Percentiles rank a stretch among this genome's conserved stretches.
Evolutionary conservation across 1,284 basidiomycete species (phyloP).

Genomic region (Malassezia globosa): DNA sequence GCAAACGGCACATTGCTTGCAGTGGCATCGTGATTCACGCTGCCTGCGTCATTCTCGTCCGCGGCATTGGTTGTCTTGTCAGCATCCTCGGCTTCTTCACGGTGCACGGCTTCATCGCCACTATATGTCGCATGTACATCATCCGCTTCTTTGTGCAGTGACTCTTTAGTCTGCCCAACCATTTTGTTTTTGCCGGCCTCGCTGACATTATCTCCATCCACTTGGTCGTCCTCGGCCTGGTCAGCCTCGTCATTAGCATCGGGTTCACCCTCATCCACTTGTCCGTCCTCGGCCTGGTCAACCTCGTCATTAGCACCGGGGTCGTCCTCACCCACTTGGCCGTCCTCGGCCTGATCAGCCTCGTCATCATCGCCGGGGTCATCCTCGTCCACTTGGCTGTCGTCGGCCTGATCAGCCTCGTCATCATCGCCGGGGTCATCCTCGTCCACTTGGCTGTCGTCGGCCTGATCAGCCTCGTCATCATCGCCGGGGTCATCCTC

Average conservation of each 20-base stretch:
- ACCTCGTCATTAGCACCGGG: background rate
- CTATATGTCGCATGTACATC: no score
- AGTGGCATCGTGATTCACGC: no score
- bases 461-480: background rate
- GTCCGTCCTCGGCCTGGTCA: background rate
- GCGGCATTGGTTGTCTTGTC: background rate
- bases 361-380: constrained; percentile 1
- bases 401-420: constrained; percentile 6
- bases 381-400: background rate
- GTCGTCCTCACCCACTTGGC: constrained; percentile 12
- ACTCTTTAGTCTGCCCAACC: no score
- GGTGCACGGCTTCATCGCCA: no score
- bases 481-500: constrained; percentile 12
- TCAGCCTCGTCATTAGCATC: constrained; percentile 13
- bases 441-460: constrained; percentile 1
- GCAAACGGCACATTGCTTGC: no score
- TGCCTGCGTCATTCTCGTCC: background rate
- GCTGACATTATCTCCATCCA: background rate
- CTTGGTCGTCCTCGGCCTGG: background rate
- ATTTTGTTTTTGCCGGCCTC: background rate
- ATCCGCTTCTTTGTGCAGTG: no score
- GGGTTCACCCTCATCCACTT: no score
- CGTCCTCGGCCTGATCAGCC: no score
- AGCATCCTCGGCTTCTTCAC: background rate
- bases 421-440: no score